These are phyloP conservation scores for Rhizopogon roseolus DNA, from an alignment of 768 basidiomycete genomes.

Conservation along the genomic window DNA sequence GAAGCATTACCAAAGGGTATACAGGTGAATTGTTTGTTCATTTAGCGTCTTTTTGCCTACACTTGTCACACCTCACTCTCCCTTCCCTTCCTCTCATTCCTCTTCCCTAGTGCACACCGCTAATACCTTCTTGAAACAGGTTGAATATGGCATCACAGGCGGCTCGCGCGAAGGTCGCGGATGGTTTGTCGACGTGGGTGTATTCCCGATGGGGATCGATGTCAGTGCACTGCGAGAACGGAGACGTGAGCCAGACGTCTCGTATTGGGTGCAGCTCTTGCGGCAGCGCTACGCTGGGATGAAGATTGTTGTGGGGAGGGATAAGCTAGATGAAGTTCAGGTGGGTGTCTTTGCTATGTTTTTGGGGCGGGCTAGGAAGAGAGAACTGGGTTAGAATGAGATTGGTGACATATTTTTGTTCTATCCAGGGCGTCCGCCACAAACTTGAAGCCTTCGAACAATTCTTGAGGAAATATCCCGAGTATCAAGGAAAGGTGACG, in stretches of 20 bases:
- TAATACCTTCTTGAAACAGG: neutral
- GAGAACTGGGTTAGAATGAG: too few species aligned
- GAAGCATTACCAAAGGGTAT: slow-evolving; percentile 85
- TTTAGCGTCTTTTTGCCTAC: neutral
- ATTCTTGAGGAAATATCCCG: slow-evolving; percentile 76
- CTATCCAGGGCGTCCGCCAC: slow-evolving; percentile 61
- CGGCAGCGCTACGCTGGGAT: slow-evolving; percentile 79
- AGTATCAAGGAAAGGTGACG: slow-evolving; percentile 68
- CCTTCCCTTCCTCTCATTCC: neutral
- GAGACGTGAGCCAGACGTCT: slow-evolving; percentile 72
- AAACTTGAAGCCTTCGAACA: slow-evolving; percentile 81
- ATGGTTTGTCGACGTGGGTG: slow-evolving; percentile 78
- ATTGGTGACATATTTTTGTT: neutral
- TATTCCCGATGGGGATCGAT: slow-evolving; percentile 91
- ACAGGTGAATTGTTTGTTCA: slow-evolving; percentile 34
- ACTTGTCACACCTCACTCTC: neutral
- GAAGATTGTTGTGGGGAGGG: slow-evolving; percentile 83
- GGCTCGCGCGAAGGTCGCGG: slow-evolving; percentile 25
- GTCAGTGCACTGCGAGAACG: slow-evolving; percentile 61
- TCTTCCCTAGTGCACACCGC: too few species aligned
- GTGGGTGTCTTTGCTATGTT: slow-evolving; percentile 19
- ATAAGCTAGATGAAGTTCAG: slow-evolving; percentile 86
- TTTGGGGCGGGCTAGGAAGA: neutral
- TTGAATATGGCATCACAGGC: neutral
- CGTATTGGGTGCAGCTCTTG: slow-evolving; percentile 78